Base-by-base conservation (phyloP, 352 stramenopile species). In the Phytophthora vignae region DNA sequence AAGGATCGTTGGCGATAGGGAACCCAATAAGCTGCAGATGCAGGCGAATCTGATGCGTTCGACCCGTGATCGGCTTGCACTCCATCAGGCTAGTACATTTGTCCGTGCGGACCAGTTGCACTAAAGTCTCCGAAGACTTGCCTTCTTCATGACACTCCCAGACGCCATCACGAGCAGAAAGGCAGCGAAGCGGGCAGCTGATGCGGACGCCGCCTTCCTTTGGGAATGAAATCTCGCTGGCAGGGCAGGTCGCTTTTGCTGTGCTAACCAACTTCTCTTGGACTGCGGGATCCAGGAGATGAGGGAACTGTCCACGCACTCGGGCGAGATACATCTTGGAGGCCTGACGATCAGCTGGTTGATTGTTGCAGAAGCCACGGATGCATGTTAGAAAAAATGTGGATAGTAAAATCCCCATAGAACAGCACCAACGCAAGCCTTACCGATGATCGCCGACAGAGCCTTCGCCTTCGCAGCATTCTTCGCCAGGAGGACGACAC, bases 31-130 rank as follows among this genome's bases (percentile, higher is more conserved):
- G 82, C 68, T 99, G 96, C 50, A 99, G 81, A 66, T 99, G 98
- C 21, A 99, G 77, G 14, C 98, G 93, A 71, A 99, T 99, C 78
- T 99, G 98, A 82, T 99, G 98, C 29, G 97, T 99, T 58, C 98
- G 85, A 52, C 98, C 98, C 7, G 98, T 99, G 46, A 97, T 81
- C 6, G 97, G 97, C 59, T 97, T 95, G 77, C 92, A 98, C 60
- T 98, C 65, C 19, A 99, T 81, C 46, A 99, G 66, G 42, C 93
- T 96, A 14, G 92, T 98, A 27, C 73, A 64, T 8, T 82, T 83
- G 59, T 94, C 82, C 0, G 64, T 68, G 19, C 77, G 76, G 55
- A 95, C 64, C 55, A 93, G 75, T 12, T 76, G 74, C 36, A 98
- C 75, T 25, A 87, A 71, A 27, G 93, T 98, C 69, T 91, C 79